A percentile compares a stretch with the other conserved stretches of the same genome.
These are phyloP conservation scores for Calycina marina DNA, from an alignment of 2,329 filamentous ascomycete genomes.

Conservation along the genomic window DNA sequence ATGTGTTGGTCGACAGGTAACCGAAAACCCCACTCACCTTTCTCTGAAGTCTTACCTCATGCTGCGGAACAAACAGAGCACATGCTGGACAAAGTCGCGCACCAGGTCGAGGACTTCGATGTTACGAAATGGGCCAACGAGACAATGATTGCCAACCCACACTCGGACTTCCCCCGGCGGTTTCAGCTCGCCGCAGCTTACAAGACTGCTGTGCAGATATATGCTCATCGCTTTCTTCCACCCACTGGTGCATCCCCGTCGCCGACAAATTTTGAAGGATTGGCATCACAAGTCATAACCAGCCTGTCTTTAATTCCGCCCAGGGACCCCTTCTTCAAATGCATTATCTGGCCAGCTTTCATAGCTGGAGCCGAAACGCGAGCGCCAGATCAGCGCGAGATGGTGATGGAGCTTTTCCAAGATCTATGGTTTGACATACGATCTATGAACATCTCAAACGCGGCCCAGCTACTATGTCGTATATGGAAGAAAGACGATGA, in stretches of 20 bases:
- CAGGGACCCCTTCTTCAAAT: background rate
- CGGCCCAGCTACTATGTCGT: background rate
- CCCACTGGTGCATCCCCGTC: background rate
- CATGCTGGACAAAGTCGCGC: no score
- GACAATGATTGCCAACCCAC: background rate
- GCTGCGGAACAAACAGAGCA: no score
- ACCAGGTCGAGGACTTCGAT: background rate
- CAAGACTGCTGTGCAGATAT: background rate
- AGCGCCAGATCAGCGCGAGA: background rate
- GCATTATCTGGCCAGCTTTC: background rate
- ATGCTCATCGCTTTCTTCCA: background rate
- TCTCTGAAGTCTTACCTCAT: no score
- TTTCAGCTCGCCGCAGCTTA: background rate
- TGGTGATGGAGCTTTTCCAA: background rate
- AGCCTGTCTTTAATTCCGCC: background rate
- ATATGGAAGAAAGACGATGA: background rate
- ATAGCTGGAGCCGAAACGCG: background rate
- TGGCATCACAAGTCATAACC: background rate
- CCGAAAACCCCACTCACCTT: no score
- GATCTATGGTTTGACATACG: background rate
- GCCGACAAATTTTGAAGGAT: background rate
- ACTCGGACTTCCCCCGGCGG: background rate
- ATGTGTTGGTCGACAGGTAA: background rate
- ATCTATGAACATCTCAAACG: background rate
- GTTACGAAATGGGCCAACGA: background rate